Evolutionary conservation across 495 filamentous ascomycete species (phyloP).

Genomic region (Pyronema domesticum): DNA sequence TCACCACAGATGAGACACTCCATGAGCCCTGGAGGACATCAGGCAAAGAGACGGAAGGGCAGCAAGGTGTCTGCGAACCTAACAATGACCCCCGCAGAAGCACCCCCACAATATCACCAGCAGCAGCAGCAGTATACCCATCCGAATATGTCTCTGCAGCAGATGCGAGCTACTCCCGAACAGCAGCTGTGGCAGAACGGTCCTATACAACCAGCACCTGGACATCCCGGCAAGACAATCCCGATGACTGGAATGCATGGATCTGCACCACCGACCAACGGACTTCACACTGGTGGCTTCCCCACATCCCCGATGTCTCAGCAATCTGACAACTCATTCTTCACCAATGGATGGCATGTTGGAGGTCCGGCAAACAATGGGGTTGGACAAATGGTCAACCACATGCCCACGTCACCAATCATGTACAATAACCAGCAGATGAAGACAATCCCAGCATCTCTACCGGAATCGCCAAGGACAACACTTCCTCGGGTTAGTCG

Average conservation of each 20-base stretch:
- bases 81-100: constrained; percentile 61
- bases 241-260: constrained; percentile 28
- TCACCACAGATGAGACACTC: neutral
- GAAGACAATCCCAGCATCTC: too few relatives aligned
- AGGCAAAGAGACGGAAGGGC: constrained; percentile 56
- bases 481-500: neutral
- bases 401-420: constrained; percentile 46
- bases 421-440: constrained; percentile 34
- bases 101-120: constrained; percentile 13
- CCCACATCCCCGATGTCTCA: neutral
- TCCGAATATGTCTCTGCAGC: neutral
- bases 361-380: constrained; percentile 4
- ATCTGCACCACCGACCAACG: neutral
- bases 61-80: constrained; percentile 56
- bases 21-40: constrained; percentile 36
- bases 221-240: constrained; percentile 15
- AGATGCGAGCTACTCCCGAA: too few relatives aligned
- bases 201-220: too few relatives aligned
- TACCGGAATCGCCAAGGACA: too few relatives aligned
- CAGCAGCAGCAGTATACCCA: neutral
- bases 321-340: neutral
- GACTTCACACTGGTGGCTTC: neutral
- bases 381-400: constrained; percentile 33
- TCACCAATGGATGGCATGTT: neutral
- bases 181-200: too few relatives aligned